Percentiles rank a stretch among this genome's conserved stretches.
Conservation (phyloP, 352 stramenopile species). For the Pythium dissimile region DNA sequence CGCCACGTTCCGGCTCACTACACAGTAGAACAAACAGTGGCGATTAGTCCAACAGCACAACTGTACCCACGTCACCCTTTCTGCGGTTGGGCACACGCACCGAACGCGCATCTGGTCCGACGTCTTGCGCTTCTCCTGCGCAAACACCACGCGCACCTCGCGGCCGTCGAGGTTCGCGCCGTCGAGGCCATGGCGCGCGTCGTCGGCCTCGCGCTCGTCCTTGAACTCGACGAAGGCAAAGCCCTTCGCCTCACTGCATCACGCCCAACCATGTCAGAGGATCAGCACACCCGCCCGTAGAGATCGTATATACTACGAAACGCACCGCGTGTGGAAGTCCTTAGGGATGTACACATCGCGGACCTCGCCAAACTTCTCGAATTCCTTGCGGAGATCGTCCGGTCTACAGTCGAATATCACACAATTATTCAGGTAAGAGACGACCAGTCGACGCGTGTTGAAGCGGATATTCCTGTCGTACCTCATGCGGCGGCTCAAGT, state of each 20-base stretch:
- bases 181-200: conserved; percentile 90
- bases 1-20: conserved; percentile 7
- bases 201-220: conserved; percentile 87
- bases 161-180: conserved; percentile 89
- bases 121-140: conserved; percentile 95
- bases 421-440: neutral
- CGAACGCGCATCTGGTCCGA: conserved; percentile 92
- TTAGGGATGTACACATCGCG: conserved; percentile 95
- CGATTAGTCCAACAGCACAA: conserved; percentile 2
- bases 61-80: neutral
- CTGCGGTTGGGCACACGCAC: too few relatives aligned
- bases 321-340: conserved; percentile 90
- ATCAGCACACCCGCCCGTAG: neutral
- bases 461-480: conserved; percentile 21
- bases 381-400: conserved; percentile 90
- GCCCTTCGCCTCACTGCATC: conserved; percentile 84
- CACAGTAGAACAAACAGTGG: neutral
- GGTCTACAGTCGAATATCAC: conserved; percentile 39
- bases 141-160: conserved; percentile 94
- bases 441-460: neutral
- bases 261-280: conserved; percentile 2
- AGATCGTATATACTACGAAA: neutral
- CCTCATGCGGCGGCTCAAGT: conserved; percentile 88
- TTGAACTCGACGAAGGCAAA: conserved; percentile 96
- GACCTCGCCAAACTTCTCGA: conserved; percentile 92